Evolutionary conservation across 202 grass and related monocot species (phyloP).

Genomic region (Bolboschoenoplectus hybrid): DNA sequence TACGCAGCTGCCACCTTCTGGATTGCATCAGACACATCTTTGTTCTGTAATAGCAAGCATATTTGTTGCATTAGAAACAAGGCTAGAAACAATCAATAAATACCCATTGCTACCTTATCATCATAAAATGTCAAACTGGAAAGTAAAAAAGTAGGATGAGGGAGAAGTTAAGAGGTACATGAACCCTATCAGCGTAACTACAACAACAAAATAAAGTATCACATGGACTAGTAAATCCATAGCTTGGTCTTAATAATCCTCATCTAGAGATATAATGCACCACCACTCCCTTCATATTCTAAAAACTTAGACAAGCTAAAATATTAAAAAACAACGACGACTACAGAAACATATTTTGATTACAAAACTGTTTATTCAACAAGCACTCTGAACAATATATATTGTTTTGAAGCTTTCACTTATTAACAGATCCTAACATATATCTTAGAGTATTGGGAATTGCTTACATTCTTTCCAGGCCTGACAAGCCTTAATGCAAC

Average conservation of each 20-base stretch:
- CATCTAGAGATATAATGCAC: conserved; percentile 11
- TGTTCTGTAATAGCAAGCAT: conserved; percentile 59
- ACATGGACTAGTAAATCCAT: conserved; percentile 35
- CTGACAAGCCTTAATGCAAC: conserved; percentile 90
- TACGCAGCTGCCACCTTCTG: conserved; percentile 96
- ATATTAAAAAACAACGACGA: conserved; percentile 3
- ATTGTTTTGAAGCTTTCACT: not conserved
- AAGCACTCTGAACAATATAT: not conserved
- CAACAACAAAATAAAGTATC: conserved; percentile 30
- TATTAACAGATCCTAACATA: not conserved
- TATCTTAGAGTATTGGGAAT: conserved; percentile 10
- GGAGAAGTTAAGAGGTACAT: not conserved
- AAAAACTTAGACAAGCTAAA: not conserved
- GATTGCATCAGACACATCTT: conserved; percentile 94
- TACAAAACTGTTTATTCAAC: not conserved
- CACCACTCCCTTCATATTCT: conserved; percentile 1
- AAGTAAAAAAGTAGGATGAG: conserved; percentile 18
- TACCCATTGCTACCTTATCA: not conserved
- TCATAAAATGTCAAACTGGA: conserved; percentile 16
- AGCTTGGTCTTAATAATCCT: conserved; percentile 17
- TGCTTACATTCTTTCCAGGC: conserved; percentile 85
- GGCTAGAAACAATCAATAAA: not conserved
- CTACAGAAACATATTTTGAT: not conserved
- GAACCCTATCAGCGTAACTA: conserved; percentile 39
- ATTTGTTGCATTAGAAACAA: conserved; percentile 7